Base-by-base conservation (phyloP, 2,329 filamentous ascomycete genomes). In the Eurotiales sp. region DNA sequence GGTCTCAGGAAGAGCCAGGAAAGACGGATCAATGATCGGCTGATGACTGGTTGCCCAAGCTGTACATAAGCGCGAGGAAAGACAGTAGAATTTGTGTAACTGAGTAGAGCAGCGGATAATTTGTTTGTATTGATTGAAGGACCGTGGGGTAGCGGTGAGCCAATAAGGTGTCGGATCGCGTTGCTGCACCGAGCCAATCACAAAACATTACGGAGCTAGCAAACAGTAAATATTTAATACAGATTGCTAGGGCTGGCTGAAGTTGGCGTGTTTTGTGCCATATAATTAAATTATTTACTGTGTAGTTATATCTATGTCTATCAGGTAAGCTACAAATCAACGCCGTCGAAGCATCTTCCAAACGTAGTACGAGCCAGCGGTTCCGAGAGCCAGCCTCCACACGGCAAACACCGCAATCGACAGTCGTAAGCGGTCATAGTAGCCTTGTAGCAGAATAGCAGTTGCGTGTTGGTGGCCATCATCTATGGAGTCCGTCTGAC, bases 391-490 rank as follows among this genome's bases (percentile, higher is more conserved):
- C 29, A 65, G 53, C 46, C 72, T 61, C 65, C 69, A 74, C 8
- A 64, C 67, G 17, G 72, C 54, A 50, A 71, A 71, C 11, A 74
- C 59, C 41, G 60, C 69, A 29, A 73, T 67, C 8, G 72, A 72
- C 25, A 67, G 49, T 15, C 70, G 64, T 21, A 74, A 52, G 19
- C 62, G 62, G 21, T 68, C 62, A 55, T 74, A 75, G 46, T 75
- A 75, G n/a, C 72, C 72, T n/a, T 62, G 62, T 32, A 75, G 58
- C 61, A 75, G 59, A 19, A 72, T 68, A 5, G 70, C 69, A 21
- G 73, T 65, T 3, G 70, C 70, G 58, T 74, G 67, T 8, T 46
- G 45, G 36, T 58, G 52, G 11, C 56, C 56, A 7, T 55, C 53
- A n/a, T 51, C 46, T 17, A 55, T n/a, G 2, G 22, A 27, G 14